Base-by-base conservation (phyloP, 2,329 filamentous ascomycete genomes). In the Pseudogymnoascus pannorum region DNA sequence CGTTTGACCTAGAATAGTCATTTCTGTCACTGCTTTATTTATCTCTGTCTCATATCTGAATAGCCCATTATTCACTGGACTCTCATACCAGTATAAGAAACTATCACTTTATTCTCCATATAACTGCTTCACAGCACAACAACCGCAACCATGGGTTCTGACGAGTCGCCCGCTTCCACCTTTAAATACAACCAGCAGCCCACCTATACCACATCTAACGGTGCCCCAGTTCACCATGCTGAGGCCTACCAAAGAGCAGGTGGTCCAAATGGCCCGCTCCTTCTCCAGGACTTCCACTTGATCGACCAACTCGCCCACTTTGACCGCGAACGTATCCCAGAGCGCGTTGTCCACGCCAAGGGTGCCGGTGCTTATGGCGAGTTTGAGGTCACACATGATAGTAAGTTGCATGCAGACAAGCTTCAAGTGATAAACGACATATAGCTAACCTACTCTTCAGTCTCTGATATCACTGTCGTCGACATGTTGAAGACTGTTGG, bases 221-320 rank as follows among this genome's bases (percentile, higher is more conserved):
- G 82, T 68, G 79, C 77, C 42, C 82, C 83, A 64, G 77, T 85
- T 61, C 76, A 79, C 63, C 77, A 81, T 66, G 80, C 81, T 16
- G 75, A 80, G 66, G 74, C 75, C 14, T 74, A 75, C 59, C 81
- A 85, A 71, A 77, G 84, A 62, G 73, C 82, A 33, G 84, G 83
- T 57, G 69, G 72, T 57, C 64, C 68, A 42, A 81, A 81, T 66
- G 83, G 84, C 0, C 84, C 84, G 65, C 75, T 87, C 38, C 75
- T 86, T 63, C 79, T 87, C 20, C 84, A 87, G 68, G 84, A 87
- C 70, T 86, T 86, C 70, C 84, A 87, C 69, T 72, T 87, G 70
- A 83, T 88, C 66, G 85, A 86, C 66, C 73, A 85, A 33, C 77
- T 88, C 54, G 79, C 78, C 16, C 75, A 81, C 71, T 80, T 82